A percentile compares a stretch with the other conserved stretches of the same genome.
Evolutionary conservation across 1,139 yeast genomes (phyloP).

Genomic region (Geotrichum fermentans): DNA sequence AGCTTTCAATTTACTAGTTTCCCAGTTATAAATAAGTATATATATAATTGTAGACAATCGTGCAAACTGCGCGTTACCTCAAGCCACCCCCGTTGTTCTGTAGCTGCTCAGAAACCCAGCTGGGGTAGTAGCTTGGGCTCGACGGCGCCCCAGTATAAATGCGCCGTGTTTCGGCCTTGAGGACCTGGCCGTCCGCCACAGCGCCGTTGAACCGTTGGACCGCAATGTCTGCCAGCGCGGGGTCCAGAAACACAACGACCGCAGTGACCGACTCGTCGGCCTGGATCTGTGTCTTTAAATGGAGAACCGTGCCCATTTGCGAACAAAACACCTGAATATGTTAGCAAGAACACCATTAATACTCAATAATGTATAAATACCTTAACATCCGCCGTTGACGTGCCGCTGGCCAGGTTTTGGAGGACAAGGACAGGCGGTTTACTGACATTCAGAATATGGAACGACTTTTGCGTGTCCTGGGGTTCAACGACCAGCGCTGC

Average conservation of each 20-base stretch:
- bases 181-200: constrained; percentile 28
- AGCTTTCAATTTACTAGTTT: too few relatives aligned
- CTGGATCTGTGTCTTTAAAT: constrained; percentile 24
- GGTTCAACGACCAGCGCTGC: neutral
- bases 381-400: constrained; percentile 29
- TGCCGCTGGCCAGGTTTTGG: constrained; percentile 29
- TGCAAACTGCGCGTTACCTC: too few relatives aligned
- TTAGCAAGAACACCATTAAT: too few relatives aligned
- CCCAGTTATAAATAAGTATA: too few relatives aligned
- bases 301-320: constrained; percentile 25
- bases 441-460: constrained; percentile 27
- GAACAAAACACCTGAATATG: neutral
- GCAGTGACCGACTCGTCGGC: constrained; percentile 25
- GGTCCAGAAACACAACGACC: constrained; percentile 27
- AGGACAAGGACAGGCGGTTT: constrained; percentile 31
- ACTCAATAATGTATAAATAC: neutral
- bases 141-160: too few relatives aligned
- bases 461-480: neutral
- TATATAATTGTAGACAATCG: too few relatives aligned
- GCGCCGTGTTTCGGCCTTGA: constrained; percentile 24
- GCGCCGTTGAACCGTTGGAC: constrained; percentile 27
- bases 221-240: constrained; percentile 24
- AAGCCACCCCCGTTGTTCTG: too few relatives aligned
- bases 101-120: too few relatives aligned
- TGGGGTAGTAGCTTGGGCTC: too few relatives aligned